phyloP scores from a whole-genome alignment of 345 rosid genomes.

The Euphorbia pulcherrima region DNA sequence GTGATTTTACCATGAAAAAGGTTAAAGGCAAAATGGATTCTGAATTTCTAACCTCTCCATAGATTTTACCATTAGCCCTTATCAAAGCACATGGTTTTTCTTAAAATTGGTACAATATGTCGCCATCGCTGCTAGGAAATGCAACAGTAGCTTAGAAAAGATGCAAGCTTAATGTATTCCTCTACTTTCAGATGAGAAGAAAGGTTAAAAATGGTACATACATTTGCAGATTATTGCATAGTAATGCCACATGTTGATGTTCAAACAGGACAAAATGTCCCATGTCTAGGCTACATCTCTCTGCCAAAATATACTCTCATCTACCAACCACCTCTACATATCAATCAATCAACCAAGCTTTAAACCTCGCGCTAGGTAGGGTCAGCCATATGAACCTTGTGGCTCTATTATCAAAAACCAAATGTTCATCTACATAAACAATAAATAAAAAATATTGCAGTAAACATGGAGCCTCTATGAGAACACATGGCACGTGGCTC shows the following conservation, averaged over 20 bases:
- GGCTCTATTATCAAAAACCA: constrained; percentile 6
- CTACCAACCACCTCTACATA: too few species aligned
- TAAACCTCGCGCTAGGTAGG: too few species aligned
- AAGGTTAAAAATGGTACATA: not conserved
- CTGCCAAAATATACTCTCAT: not conserved
- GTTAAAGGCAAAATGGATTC: too few species aligned
- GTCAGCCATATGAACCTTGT: too few species aligned
- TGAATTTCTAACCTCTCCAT: too few species aligned
- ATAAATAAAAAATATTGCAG: constrained; percentile 4
- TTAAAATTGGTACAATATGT: too few species aligned
- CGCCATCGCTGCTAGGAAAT: not conserved
- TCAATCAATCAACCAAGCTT: too few species aligned
- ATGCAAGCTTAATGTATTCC: not conserved
- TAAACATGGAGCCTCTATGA: constrained; percentile 16
- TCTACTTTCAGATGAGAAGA: not conserved
- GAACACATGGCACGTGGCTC: constrained; percentile 26
- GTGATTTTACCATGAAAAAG: too few species aligned
- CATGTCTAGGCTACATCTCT: not conserved
- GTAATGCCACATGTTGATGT: not conserved
- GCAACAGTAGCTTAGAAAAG: not conserved
- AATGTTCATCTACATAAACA: constrained; percentile 7
- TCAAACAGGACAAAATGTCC: not conserved
- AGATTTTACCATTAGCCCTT: too few species aligned
- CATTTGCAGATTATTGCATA: not conserved
- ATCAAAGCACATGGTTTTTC: too few species aligned